Percentiles rank a stretch among this genome's conserved stretches.
Conservation (phyloP, 805 yeast species). For the Saturnispora saitoi region DNA sequence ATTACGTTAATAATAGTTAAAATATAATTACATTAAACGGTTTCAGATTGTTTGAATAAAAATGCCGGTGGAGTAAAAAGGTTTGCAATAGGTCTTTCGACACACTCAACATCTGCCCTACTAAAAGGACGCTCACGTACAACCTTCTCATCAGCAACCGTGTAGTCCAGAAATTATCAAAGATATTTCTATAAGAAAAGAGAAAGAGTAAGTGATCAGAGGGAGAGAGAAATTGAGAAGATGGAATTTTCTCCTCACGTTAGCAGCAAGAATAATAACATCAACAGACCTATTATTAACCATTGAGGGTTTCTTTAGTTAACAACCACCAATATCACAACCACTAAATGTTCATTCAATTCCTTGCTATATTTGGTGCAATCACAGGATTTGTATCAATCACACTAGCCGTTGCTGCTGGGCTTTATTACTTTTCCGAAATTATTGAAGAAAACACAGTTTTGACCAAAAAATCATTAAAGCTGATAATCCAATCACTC, state of each 20-base stretch:
- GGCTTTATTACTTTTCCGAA: conserved; percentile 84
- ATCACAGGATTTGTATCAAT: conserved; percentile 52
- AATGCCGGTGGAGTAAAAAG: conserved; percentile 7
- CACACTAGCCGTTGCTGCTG: conserved; percentile 70
- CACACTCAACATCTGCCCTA: conserved; percentile 7
- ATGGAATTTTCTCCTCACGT: too few relatives aligned
- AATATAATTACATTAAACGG: too few relatives aligned
- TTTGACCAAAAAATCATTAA: conserved; percentile 65
- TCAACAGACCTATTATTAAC: too few relatives aligned
- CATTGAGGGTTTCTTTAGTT: too few relatives aligned
- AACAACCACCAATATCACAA: not conserved
- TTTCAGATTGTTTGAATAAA: conserved; percentile 5
- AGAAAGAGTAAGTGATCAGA: not conserved
- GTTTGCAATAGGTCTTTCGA: conserved; percentile 2
- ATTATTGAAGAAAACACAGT: conserved; percentile 89
- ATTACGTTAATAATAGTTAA: too few relatives aligned
- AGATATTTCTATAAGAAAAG: conserved; percentile 2
- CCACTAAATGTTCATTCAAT: conserved; percentile 43
- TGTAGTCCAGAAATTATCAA: conserved; percentile 8
- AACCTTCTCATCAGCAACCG: conserved; percentile 10
- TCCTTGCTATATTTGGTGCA: conserved; percentile 54
- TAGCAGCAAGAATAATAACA: too few relatives aligned
- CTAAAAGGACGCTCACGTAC: conserved; percentile 6
- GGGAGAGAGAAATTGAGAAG: too few relatives aligned
- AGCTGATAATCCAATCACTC: conserved; percentile 54